These are phyloP conservation scores for Paramyrothecium roridum DNA, from an alignment of 2,329 filamentous ascomycete genomes.

Conservation along the genomic window DNA sequence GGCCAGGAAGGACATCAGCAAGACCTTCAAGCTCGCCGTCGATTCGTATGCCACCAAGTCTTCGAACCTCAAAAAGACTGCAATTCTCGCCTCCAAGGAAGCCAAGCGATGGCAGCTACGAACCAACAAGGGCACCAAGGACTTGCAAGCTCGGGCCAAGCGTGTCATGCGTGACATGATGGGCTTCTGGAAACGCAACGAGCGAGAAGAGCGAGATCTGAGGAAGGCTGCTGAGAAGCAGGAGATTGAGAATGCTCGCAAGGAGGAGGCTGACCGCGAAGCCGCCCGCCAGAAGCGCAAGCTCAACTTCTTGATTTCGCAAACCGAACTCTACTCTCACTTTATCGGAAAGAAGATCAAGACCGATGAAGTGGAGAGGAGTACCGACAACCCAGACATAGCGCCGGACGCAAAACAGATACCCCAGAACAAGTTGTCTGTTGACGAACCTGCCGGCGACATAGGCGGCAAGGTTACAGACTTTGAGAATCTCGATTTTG, in stretches of 20 bases:
- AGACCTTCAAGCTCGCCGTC: constrained; percentile 83
- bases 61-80: constrained; percentile 97
- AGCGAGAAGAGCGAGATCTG: constrained; percentile 92
- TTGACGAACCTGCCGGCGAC: constrained; percentile 51
- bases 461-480: constrained; percentile 75
- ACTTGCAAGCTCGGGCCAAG: constrained; percentile 94
- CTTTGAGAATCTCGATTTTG: constrained; percentile 93
- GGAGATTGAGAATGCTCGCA: constrained; percentile 93
- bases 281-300: constrained; percentile 97
- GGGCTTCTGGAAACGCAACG: constrained; percentile 98
- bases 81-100: constrained; percentile 93
- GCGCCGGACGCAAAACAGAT: constrained; percentile 45
- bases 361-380: constrained; percentile 89
- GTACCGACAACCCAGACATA: constrained; percentile 77
- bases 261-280: constrained; percentile 95
- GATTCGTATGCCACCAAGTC: constrained; percentile 83
- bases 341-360: constrained; percentile 99
- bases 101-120: constrained; percentile 95
- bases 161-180: constrained; percentile 99
- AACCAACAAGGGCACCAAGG: constrained; percentile 98
- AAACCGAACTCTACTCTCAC: constrained; percentile 98
- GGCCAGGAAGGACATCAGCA: constrained; percentile 88
- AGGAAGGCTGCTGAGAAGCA: constrained; percentile 93
- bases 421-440: constrained; percentile 40
- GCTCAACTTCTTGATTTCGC: constrained; percentile 98